phyloP scores from a whole-genome alignment of 163 green algal species.

The Picocystis sp. region DNA sequence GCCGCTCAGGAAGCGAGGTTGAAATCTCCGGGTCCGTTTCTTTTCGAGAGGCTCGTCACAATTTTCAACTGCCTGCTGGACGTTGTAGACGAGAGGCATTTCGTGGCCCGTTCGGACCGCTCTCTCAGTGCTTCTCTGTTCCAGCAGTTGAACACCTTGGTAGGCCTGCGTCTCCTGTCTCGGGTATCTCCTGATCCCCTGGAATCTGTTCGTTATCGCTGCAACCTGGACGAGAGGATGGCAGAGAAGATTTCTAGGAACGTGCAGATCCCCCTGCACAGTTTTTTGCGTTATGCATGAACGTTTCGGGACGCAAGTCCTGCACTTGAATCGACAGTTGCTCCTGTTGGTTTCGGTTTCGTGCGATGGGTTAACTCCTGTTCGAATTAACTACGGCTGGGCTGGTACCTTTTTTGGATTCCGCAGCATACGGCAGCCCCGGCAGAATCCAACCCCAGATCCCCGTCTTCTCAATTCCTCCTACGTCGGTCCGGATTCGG shows the following conservation, averaged over 20 bases:
- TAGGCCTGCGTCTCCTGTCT: slow-evolving; percentile 27
- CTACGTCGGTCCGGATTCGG: too few relatives aligned
- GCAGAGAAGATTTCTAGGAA: slow-evolving; percentile 17
- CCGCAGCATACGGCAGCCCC: too few relatives aligned
- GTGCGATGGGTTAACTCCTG: too few relatives aligned
- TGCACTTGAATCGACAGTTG: too few relatives aligned
- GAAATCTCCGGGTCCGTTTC: slow-evolving; percentile 24
- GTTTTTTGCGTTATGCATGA: slow-evolving; percentile 21
- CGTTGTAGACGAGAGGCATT: slow-evolving; percentile 11
- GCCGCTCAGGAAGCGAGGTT: slow-evolving; percentile 20
- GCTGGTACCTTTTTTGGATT: too few relatives aligned
- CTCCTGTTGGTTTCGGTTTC: too few relatives aligned
- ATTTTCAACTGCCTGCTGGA: slow-evolving; percentile 29
- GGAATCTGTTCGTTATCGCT: slow-evolving; percentile 18
- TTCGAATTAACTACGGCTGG: too few relatives aligned
- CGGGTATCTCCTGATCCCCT: slow-evolving; percentile 9
- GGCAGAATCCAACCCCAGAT: too few relatives aligned
- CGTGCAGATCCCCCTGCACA: slow-evolving; percentile 14
- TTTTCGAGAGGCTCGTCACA: slow-evolving; percentile 35
- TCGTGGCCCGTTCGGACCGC: slow-evolving; percentile 2
- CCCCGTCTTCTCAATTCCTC: too few relatives aligned
- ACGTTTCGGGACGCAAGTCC: too few relatives aligned
- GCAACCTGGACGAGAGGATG: slow-evolving; percentile 20
- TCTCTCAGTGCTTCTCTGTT: slow-evolving; percentile 24
- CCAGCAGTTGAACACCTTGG: slow-evolving; percentile 26